Evolutionary conservation across 2,329 filamentous ascomycete genomes (phyloP).

Genomic region (Beauveria sp.): DNA sequence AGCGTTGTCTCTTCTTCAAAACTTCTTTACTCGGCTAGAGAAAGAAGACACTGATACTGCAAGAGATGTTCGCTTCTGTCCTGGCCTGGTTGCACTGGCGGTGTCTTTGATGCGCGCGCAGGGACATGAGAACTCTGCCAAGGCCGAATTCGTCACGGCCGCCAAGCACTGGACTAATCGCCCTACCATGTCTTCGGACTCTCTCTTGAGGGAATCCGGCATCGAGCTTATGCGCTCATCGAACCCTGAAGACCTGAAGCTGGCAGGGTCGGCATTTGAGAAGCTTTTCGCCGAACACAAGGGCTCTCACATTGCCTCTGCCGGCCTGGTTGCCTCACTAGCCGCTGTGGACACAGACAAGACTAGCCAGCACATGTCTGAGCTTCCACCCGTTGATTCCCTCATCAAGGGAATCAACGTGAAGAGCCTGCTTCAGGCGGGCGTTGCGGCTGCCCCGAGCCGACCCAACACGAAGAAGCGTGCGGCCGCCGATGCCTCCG

Average conservation of each 20-base stretch:
- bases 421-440: constrained; percentile 54
- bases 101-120: constrained; percentile 73
- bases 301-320: constrained; percentile 62
- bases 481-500: constrained; percentile 23
- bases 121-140: constrained; percentile 64
- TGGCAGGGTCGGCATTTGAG: constrained; percentile 73
- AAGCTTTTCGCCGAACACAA: constrained; percentile 58
- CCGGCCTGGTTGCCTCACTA: constrained; percentile 80
- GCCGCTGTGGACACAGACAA: constrained; percentile 53
- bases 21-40: constrained; percentile 67
- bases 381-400: constrained; percentile 53
- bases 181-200: constrained; percentile 35
- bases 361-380: constrained; percentile 45
- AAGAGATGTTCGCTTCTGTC: constrained; percentile 68
- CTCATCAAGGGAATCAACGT: constrained; percentile 56
- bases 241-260: constrained; percentile 56
- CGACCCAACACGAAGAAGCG: constrained; percentile 42
- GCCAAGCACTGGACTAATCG: constrained; percentile 72
- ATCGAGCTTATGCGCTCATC: constrained; percentile 72
- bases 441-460: constrained; percentile 43
- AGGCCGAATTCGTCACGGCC: constrained; percentile 68
- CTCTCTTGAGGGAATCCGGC: constrained; percentile 75
- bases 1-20: constrained; percentile 68
- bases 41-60: constrained; percentile 47
- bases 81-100: constrained; percentile 73